Evolutionary conservation across 2,329 filamentous ascomycete genomes (phyloP).

Genomic region (Fusarium musae): DNA sequence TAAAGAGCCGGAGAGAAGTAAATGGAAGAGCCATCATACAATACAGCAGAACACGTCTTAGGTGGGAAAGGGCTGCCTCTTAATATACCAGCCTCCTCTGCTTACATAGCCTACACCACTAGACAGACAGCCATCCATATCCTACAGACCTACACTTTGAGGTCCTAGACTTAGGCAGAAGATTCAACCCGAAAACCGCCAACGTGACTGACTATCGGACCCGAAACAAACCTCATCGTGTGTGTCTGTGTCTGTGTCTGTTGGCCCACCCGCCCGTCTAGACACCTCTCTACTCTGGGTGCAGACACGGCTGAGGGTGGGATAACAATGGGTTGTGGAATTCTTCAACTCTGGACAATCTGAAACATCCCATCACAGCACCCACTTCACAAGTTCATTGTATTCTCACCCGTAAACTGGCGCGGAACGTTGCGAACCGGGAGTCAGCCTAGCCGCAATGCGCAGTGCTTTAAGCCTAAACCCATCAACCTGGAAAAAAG

Average conservation of each 20-base stretch:
- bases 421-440: conserved; percentile 32
- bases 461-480: neutral
- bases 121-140: conserved; percentile 13
- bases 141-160: conserved; percentile 1
- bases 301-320: conserved; percentile 34
- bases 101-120: conserved; percentile 22
- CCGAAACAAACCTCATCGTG: conserved; percentile 24
- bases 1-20: conserved; percentile 4
- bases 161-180: conserved; percentile 30
- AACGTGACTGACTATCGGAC: conserved; percentile 34
- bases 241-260: conserved; percentile 30
- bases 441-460: conserved; percentile 1
- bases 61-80: conserved; percentile 26
- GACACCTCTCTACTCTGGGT: conserved; percentile 13
- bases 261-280: conserved; percentile 36
- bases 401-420: neutral
- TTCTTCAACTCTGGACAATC: conserved; percentile 12
- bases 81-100: conserved; percentile 15
- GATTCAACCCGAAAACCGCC: conserved; percentile 8
- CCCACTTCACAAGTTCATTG: neutral
- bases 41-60: neutral
- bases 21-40: conserved; percentile 28
- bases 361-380: conserved; percentile 24
- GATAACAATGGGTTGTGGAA: conserved; percentile 24
- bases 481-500: conserved; percentile 19